phyloP scores from a whole-genome alignment of 805 yeast species.

The Teunomyces aglyptinius region DNA sequence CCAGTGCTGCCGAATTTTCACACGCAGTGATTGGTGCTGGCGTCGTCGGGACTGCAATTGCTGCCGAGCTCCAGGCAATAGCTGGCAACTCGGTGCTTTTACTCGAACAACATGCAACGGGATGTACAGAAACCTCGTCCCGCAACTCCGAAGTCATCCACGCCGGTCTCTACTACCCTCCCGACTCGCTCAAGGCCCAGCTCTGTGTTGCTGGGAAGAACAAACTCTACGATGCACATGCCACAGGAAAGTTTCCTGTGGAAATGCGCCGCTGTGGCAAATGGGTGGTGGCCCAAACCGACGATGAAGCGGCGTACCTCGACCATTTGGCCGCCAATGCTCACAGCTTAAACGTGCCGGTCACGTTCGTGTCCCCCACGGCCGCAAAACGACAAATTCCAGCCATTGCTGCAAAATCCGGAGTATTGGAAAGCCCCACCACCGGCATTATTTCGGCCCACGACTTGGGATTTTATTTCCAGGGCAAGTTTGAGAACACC shows the following conservation, averaged over 20 bases:
- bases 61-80: conserved; percentile 55
- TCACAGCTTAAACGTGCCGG: conserved; percentile 52
- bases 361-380: conserved; percentile 49
- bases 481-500: conserved; percentile 51
- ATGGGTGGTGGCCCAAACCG: conserved; percentile 84
- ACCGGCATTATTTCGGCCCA: conserved; percentile 88
- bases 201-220: conserved; percentile 76
- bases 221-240: conserved; percentile 57
- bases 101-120: conserved; percentile 61
- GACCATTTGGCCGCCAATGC: conserved; percentile 41
- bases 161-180: conserved; percentile 84
- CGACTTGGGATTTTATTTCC: conserved; percentile 60
- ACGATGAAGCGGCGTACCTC: conserved; percentile 57
- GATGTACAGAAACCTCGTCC: conserved; percentile 84
- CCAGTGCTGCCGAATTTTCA: conserved; percentile 47
- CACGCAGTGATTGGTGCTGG: conserved; percentile 85
- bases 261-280: conserved; percentile 70
- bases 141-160: conserved; percentile 92
- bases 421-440: conserved; percentile 69
- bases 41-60: conserved; percentile 79
- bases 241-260: conserved; percentile 34
- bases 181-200: conserved; percentile 59
- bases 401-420: conserved; percentile 57
- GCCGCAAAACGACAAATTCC: conserved; percentile 59
- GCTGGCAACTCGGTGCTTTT: conserved; percentile 55